Evolutionary conservation across 257 asterid species (phyloP).

Genomic region (Mitragyna speciosa): DNA sequence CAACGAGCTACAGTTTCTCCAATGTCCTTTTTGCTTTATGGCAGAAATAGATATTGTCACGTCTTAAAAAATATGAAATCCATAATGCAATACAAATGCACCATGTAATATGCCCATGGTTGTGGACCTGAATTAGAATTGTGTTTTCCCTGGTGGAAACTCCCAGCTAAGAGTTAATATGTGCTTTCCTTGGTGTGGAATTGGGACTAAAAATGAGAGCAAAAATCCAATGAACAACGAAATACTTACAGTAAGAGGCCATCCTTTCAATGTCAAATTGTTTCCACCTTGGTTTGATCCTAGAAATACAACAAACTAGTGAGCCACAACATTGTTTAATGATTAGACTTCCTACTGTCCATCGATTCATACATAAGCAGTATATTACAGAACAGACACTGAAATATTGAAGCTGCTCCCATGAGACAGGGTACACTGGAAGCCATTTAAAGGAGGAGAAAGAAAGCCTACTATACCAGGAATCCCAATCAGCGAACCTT

Average conservation of each 20-base stretch:
- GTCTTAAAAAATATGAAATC: not conserved
- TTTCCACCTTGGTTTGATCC: constrained; percentile 95
- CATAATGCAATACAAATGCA: not conserved
- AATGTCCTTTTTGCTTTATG: no score
- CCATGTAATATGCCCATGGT: not conserved
- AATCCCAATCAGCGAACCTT: constrained; percentile 89
- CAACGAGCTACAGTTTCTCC: no score
- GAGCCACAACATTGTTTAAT: constrained; percentile 10
- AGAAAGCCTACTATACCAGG: constrained; percentile 51
- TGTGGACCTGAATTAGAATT: not conserved
- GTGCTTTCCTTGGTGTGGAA: not conserved
- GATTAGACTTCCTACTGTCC: not conserved
- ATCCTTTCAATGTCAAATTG: constrained; percentile 95
- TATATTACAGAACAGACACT: not conserved
- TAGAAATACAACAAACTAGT: constrained; percentile 33
- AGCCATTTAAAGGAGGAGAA: not conserved
- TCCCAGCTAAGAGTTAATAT: not conserved
- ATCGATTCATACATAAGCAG: not conserved
- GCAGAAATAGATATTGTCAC: not conserved
- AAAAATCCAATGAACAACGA: not conserved
- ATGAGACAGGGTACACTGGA: not conserved
- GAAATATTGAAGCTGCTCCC: not conserved
- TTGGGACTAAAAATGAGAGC: no score
- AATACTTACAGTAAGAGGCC: constrained; percentile 94
- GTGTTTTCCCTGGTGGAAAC: not conserved